Percentiles rank a stretch among this genome's conserved stretches.
phyloP scores from a whole-genome alignment of 345 rosid genomes.

The Salix caprea region DNA sequence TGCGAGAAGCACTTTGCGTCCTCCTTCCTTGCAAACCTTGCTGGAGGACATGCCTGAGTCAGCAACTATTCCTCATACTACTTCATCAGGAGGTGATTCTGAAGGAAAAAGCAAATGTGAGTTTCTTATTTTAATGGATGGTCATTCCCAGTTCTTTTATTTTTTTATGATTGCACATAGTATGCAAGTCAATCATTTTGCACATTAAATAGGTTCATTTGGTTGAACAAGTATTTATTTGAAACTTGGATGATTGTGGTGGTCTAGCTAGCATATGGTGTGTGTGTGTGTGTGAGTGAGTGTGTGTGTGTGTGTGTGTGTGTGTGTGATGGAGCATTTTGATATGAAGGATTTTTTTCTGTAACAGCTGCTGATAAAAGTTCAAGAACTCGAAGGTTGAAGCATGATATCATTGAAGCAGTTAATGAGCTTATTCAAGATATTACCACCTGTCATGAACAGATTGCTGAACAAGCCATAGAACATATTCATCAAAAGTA shows the following conservation, averaged over 20 bases:
- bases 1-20: conserved; percentile 82
- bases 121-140: not conserved
- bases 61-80: conserved; percentile 56
- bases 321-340: not conserved
- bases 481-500: conserved; percentile 99
- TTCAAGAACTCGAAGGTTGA: conserved; percentile 78
- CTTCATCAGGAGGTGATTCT: conserved; percentile 97
- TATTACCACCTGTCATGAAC: conserved; percentile 86
- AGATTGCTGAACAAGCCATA: conserved; percentile 97
- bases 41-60: conserved; percentile 79
- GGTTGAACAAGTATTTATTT: not conserved
- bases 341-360: conserved; percentile 21
- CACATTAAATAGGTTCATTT: not conserved
- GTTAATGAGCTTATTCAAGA: conserved; percentile 91
- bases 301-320: not conserved
- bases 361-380: conserved; percentile 87
- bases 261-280: not conserved
- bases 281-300: too few relatives aligned
- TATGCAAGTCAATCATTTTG: not conserved
- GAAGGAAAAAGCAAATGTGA: conserved; percentile 94
- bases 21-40: conserved; percentile 87
- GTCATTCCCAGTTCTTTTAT: not conserved
- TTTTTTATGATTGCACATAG: not conserved
- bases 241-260: not conserved
- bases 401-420: conserved; percentile 96